Percentiles rank a stretch among this genome's conserved stretches.
phyloP scores from a whole-genome alignment of 2,329 filamentous ascomycete species.

The Fusarium brevicatenulatum region DNA sequence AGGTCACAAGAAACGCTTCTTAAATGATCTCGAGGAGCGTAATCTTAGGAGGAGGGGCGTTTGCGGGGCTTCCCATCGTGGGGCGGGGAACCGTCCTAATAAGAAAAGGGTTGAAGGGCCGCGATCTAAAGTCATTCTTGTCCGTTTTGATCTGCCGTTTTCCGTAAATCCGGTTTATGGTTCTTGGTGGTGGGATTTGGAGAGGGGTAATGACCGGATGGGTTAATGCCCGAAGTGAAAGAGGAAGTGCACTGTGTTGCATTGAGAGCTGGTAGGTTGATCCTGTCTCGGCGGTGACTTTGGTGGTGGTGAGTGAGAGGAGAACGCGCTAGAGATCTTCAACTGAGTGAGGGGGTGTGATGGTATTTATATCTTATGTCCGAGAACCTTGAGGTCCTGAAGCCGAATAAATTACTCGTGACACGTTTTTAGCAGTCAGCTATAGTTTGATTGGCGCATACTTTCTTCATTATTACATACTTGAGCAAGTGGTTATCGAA shows the following conservation, averaged over 20 bases:
- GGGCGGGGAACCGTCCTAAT: slow-evolving; percentile 17
- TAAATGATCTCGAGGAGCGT: neutral
- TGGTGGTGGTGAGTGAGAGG: neutral
- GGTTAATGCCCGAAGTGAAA: neutral
- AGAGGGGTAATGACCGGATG: slow-evolving; percentile 21
- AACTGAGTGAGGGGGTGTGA: neutral
- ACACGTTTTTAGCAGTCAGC: neutral
- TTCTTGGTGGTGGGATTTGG: neutral
- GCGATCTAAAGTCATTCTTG: slow-evolving; percentile 15
- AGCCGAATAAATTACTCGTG: neutral
- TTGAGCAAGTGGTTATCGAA: neutral
- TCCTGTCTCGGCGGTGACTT: neutral
- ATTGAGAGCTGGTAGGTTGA: neutral
- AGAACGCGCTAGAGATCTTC: neutral
- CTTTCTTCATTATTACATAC: neutral
- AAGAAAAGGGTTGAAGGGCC: slow-evolving; percentile 14
- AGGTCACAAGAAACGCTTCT: neutral
- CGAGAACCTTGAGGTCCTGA: neutral
- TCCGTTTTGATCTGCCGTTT: slow-evolving; percentile 14
- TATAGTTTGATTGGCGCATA: too few relatives aligned
- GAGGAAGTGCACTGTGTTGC: slow-evolving; percentile 13
- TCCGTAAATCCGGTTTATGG: slow-evolving; percentile 4
- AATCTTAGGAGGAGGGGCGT: slow-evolving; percentile 22
- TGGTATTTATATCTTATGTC: neutral
- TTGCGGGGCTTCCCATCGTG: slow-evolving; percentile 29